Evolutionary conservation across 2,329 filamentous ascomycete genomes (phyloP).

Genomic region (Rhinocladiella similis): DNA sequence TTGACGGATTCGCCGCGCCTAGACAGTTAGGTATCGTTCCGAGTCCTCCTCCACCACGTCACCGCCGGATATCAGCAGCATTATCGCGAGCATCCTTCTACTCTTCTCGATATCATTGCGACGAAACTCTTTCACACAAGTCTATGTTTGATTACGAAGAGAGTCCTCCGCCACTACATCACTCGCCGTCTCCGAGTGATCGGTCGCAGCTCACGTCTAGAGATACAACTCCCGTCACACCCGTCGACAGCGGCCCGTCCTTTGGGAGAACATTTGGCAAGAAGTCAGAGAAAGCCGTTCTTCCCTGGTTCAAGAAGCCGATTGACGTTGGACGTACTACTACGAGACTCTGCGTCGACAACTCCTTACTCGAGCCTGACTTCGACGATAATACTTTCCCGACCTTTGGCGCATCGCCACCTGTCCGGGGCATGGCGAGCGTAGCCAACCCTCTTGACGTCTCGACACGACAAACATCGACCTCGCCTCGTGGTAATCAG

Average conservation of each 20-base stretch:
- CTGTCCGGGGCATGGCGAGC: constrained; percentile 39
- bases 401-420: constrained; percentile 41
- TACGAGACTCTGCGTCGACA: constrained; percentile 40
- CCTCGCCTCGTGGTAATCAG: constrained; percentile 60
- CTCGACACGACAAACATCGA: constrained; percentile 56
- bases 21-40: neutral
- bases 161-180: constrained; percentile 52
- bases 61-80: neutral
- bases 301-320: constrained; percentile 48
- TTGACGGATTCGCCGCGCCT: neutral
- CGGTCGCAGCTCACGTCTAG: constrained; percentile 51
- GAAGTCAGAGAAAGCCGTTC: constrained; percentile 41
- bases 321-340: constrained; percentile 39
- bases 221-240: constrained; percentile 50
- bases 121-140: constrained; percentile 4
- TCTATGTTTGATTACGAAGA: constrained; percentile 56
- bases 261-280: constrained; percentile 43
- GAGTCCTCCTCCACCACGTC: constrained; percentile 9
- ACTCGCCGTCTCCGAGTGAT: constrained; percentile 51
- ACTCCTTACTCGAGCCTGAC: constrained; percentile 34
- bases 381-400: constrained; percentile 40
- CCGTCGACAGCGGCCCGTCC: constrained; percentile 48
- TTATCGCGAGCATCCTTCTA: constrained; percentile 3
- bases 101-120: constrained; percentile 19
- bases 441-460: constrained; percentile 61